Base-by-base conservation (phyloP, 2,329 filamentous ascomycete species). In the Harringtonia aguacate region DNA sequence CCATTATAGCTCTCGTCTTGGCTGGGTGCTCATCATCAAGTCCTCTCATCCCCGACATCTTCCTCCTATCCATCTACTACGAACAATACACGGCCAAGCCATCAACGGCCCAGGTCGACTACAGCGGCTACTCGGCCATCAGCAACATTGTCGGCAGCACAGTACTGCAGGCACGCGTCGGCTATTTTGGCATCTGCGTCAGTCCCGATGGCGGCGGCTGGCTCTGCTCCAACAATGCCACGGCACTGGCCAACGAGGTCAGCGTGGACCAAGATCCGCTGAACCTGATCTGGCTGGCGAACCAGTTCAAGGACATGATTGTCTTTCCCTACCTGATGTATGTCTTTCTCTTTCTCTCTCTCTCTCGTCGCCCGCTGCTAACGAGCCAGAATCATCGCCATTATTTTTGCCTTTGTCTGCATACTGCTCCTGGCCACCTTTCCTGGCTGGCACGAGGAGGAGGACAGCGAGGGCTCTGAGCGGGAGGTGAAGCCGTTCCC, bases 1-100 rank as follows among this genome's bases (percentile, higher is more conserved):
- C 14, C 2, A 8, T n/a, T n/a, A 14, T 56, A 95, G 89, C 92
- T 55, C 77, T 98, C 51, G 69, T 98, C 56, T 72, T 98, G 53
- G 90, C 92, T 58, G 92, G 92, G 56, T 98, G 92, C 66, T 97
- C 92, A 5, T 97, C 90, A 10, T 95, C 90, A 34, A 95, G 90
- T 41, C 92, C 90, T 3, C 71, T 94, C 44, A 95, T 98, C 55
- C 92, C 92, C 22, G 81, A 82, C 59, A 97, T 98, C 65, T 98
- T 95, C 74, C 79, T 98, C 54, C 86, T 98, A 52, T 95, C 89
- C n/a, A 78, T 98, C 57, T 97, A 94, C 77, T 98, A 95, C 70
- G 71, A 94, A 61, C 72, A 77, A 50, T 95, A 95, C 67, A 79
- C 81, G 18, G 86, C 92, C 4, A 70, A 76, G 24, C 90, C 90